Evolutionary conservation across 768 basidiomycete species (phyloP).

Genomic region (Mrakia hoshinonis): DNA sequence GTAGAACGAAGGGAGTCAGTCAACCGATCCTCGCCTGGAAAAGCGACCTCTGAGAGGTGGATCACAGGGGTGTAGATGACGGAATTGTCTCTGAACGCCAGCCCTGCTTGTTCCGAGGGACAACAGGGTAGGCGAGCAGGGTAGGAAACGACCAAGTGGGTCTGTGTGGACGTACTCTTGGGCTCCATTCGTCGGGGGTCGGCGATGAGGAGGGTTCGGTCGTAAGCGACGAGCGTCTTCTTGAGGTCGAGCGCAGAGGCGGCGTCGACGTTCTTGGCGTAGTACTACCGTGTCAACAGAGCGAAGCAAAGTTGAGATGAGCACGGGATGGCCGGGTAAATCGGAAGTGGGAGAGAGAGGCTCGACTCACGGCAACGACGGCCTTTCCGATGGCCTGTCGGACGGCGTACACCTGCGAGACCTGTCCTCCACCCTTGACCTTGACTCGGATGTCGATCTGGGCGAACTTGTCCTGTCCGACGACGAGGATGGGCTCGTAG

Average conservation of each 20-base stretch:
- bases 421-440: conserved; percentile 98
- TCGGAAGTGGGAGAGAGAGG: background rate
- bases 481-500: conserved; percentile 92
- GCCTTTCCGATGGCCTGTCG: conserved; percentile 98
- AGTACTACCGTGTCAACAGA: conserved; percentile 42
- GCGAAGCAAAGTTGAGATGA: background rate
- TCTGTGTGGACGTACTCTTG: conserved; percentile 53
- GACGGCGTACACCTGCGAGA: conserved; percentile 96
- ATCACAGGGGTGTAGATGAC: conserved; percentile 12
- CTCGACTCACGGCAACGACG: conserved; percentile 66
- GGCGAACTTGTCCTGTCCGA: conserved; percentile 77
- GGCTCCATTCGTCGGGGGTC: conserved; percentile 84
- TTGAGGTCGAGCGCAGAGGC: conserved; percentile 94
- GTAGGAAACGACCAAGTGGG: background rate
- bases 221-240: conserved; percentile 94
- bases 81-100: too few species aligned
- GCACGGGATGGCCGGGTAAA: background rate
- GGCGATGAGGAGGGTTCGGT: conserved; percentile 51
- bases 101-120: background rate
- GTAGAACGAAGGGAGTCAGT: conserved; percentile 7
- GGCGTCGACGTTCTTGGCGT: conserved; percentile 97
- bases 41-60: conserved; percentile 20
- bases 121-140: background rate
- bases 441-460: conserved; percentile 92
- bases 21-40: conserved; percentile 26